Base-by-base conservation (phyloP, 805 yeast species). In the Kuraishia piskuri region DNA sequence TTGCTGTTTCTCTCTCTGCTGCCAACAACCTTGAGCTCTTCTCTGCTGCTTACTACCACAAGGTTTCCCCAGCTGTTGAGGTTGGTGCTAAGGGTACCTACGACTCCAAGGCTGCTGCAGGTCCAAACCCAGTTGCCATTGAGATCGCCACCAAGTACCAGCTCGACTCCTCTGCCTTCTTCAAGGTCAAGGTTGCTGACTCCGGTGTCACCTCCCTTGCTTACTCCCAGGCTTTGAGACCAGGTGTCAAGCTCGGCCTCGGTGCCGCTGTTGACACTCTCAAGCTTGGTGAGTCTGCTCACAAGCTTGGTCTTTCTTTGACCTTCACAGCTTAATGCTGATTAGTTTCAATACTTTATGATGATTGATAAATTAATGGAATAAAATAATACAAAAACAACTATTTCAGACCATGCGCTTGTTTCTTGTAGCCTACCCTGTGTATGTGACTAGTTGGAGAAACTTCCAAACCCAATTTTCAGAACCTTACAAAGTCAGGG, bases 11-110 rank as follows among this genome's bases (percentile, higher is more conserved):
- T 59, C 82, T 90, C 61, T 78, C 89, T 60, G 90, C 94, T 65
- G 79, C 89, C 69, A 81, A 85, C 78, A 88, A 90, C 82, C 80
- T 91, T 69, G 82, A 90, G 57, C 84, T 90, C 64, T 88, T 87
- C 80, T 79, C 96, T 58, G 97, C 97, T 64, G 92, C 96, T 63
- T 90, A 91, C 84, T 94, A 84, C 90, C 97, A 94, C 86, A 87
- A 82, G 75, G 96, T 94, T 59, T 82, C 90, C 64, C 88, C 95
- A 61, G 74, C 77, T 64, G 89, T 92, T 64, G 97, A 94, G 82
- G 96, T 90, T 65, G 99, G 97, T 78, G 96, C 97, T 68, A 91
- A 88, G 81, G 96, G 97, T 66, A 84, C 94, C 61, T 89, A 92
- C 84, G 96, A 90, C 78, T 84, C 96, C 59, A 80, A 82, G 72